Evolutionary conservation across 176 grass and related monocot species (phyloP), one percentile per base, ranked within the genome.

Genomic region (Thalia dealbata): DNA sequence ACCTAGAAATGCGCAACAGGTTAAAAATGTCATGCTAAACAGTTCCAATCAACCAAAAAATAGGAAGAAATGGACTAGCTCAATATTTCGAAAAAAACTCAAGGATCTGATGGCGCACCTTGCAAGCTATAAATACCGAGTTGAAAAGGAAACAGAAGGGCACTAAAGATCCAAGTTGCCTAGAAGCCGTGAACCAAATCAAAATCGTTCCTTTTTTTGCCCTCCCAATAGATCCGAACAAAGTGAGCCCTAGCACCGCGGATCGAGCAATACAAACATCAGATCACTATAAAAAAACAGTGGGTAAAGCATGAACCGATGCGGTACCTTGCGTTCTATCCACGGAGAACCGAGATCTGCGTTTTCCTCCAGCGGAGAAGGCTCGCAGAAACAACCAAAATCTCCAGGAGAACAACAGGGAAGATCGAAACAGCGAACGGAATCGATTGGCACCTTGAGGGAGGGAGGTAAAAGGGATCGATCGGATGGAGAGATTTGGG

Each of bases 211-310:
- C 16, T 58, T 58, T 58, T 58, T 8, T 58, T n/a, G 19, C 6
- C 16, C 21, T 19, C 22, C 54, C 21, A n/a, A n/a, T 58, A 58
- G 16, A 58, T 58, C 16, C 54, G 54, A 58, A n/a, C 54, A 58
- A 58, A 58, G 22, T 3, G 54, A 58, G 1, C 54, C 54, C 54
- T 58, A 19, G 6, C 16, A 43, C 72, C 52, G 25, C 54, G 61
- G 64, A 80, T 71, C 77, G 46, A 45, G 58, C 72, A 13, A 68
- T 15, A 72, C n/a, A 58, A 38, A 77, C 24, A 68, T 24, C 38
- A 51, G 26, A 23, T 12, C 54, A 12, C 56, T 80, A 4, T 38
- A 62, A 64, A 44, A 61, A 71, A 60, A 16, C 0, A 12, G 3
- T 51, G 19, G 15, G 0, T 25, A 64, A 46, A 18, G 22, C 3